Evolutionary conservation across 2,329 filamentous ascomycete species (phyloP).

Genomic region (Lasiodiplodia sp.): DNA sequence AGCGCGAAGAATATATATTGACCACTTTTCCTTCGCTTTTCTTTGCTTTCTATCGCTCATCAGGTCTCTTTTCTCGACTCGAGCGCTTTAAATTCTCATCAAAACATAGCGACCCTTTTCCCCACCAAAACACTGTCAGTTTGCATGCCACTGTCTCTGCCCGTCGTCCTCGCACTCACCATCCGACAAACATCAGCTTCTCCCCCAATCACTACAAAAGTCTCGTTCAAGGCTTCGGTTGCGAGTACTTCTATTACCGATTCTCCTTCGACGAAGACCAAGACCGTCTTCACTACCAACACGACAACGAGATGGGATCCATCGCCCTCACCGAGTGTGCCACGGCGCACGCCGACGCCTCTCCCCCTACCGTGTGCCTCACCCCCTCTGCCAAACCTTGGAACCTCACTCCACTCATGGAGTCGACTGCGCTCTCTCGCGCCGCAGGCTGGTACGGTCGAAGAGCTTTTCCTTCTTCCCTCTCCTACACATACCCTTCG

Average conservation of each 20-base stretch:
- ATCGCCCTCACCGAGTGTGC: slow-evolving; percentile 26
- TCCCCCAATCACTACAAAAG: background rate
- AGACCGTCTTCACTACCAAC: background rate
- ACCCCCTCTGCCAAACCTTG: slow-evolving; percentile 59
- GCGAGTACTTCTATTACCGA: background rate
- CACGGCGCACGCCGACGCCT: slow-evolving; percentile 11
- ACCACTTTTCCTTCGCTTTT: background rate
- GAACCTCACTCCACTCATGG: slow-evolving; percentile 75
- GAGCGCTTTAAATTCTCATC: background rate
- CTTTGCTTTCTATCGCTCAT: background rate
- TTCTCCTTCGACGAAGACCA: background rate
- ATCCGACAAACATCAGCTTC: slow-evolving; percentile 17
- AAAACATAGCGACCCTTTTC: background rate
- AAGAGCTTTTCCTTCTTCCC: background rate
- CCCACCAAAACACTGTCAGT: background rate
- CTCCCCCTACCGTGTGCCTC: slow-evolving; percentile 23
- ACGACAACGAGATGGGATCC: slow-evolving; percentile 11
- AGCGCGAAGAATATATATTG: slow-evolving; percentile 10
- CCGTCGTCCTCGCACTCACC: slow-evolving; percentile 18
- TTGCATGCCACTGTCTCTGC: slow-evolving; percentile 12
- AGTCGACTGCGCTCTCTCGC: slow-evolving; percentile 72
- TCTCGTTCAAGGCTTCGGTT: background rate
- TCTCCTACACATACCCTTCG: background rate
- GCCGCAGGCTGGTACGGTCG: slow-evolving; percentile 72
- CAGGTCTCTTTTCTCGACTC: background rate